Percentiles rank a stretch among this genome's conserved stretches.
Conservation (phyloP, 2,329 filamentous ascomycete genomes). For the Cordyceps farinosa region DNA sequence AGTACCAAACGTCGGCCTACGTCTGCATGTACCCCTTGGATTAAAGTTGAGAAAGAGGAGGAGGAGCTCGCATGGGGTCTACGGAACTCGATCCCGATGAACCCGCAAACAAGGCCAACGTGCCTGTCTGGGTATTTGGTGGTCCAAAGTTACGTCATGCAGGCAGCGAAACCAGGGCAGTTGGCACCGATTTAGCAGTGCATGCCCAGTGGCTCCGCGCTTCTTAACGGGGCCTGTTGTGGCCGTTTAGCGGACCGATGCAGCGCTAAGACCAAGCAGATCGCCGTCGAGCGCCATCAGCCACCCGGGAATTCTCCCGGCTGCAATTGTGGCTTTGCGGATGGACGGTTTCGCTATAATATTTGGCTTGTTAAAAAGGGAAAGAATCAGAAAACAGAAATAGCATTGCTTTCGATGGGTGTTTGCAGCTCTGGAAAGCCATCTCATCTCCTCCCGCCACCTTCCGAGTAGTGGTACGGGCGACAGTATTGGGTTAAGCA, state of each 20-base stretch:
- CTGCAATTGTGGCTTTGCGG: neutral
- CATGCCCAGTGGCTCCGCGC: neutral
- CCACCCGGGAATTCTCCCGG: neutral
- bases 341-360: neutral
- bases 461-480: no score
- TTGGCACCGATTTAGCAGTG: neutral
- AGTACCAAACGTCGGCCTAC: neutral
- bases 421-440: no score
- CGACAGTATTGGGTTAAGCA: no score
- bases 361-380: neutral
- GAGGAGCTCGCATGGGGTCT: neutral
- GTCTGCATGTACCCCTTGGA: neutral
- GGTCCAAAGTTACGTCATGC: neutral
- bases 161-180: neutral
- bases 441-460: no score
- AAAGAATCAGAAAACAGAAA: no score
- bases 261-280: neutral
- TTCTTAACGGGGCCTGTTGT: no score
- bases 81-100: neutral
- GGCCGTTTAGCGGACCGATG: neutral
- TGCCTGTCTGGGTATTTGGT: neutral
- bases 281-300: neutral
- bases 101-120: neutral
- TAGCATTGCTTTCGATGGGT: no score
- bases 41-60: neutral